Percentiles rank a stretch among this genome's conserved stretches.
Conservation (phyloP, 169 alveolate genomes). For the Plasmodium relictum region DNA sequence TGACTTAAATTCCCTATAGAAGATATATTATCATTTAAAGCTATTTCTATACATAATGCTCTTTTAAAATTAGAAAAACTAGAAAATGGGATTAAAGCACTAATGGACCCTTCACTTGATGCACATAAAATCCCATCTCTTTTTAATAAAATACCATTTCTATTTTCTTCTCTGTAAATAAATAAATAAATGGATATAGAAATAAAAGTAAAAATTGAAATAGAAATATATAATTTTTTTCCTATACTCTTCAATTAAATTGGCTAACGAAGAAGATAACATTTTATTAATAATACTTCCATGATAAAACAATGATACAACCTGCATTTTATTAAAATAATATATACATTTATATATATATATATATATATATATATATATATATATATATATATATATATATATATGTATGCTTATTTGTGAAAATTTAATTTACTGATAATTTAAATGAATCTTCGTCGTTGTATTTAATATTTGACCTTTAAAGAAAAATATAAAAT, state of each 20-base stretch:
- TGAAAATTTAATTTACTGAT: conserved; percentile 19
- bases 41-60: conserved; percentile 67
- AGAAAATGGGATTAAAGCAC: conserved; percentile 52
- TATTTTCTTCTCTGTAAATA: conserved; percentile 12
- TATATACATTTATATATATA: not conserved
- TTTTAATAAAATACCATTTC: conserved; percentile 27
- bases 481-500: conserved; percentile 1
- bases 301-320: conserved; percentile 48
- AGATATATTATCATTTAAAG: conserved; percentile 41
- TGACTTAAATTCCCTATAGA: conserved; percentile 54
- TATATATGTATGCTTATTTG: too few relatives aligned
- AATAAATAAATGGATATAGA: too few relatives aligned
- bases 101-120: conserved; percentile 69
- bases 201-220: too few relatives aligned
- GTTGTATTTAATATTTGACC: conserved; percentile 44
- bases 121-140: conserved; percentile 54
- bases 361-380: not conserved
- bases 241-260: conserved; percentile 31
- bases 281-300: conserved; percentile 64
- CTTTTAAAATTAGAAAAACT: conserved; percentile 35
- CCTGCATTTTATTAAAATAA: conserved; percentile 2
- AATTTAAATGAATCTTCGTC: conserved; percentile 61
- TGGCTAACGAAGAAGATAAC: conserved; percentile 17
- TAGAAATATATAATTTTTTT: too few relatives aligned
- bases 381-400: conserved; percentile 8